Evolutionary conservation across 1,139 yeast genomes (phyloP), one percentile per base, ranked within the genome.

Genomic region (Petasospora rhodanensis): DNA sequence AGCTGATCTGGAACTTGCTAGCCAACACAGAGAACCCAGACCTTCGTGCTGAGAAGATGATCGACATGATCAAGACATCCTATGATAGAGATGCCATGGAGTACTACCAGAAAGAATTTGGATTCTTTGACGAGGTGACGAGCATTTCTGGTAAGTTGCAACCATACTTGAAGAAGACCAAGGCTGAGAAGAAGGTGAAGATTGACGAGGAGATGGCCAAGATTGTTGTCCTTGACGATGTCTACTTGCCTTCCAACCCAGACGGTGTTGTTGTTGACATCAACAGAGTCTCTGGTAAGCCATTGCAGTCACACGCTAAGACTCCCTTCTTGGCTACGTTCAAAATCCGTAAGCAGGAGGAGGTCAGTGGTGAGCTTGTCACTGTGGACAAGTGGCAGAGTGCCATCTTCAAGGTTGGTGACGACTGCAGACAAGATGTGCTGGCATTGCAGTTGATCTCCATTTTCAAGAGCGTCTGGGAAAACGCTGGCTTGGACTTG

Each of bases 251-350:
- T 16, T 82, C 95, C 45, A 91, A 93, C 52, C 98, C 98, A 1
- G 96, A 91, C 58, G 98, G 98, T 30, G 73, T 70, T n/a, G 85
- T 93, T 22, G 66, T 87, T 41, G 97, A 87, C 52, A 91, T 93
- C 56, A 89, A 87, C 56, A 70, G 98, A 41, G 82, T 80, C 48
- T 80, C 95, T 7, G 98, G 98, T 40, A 79, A 75, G 51, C 98
- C 99, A n/a, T 67, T 93, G 50, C 99, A 93, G 62, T 85, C 96
- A 14, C 99, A 93, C 57, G 98, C 99, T 12, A 93, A 93, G 57
- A 97, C 99, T 0, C 99, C 99, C 27, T 93, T 86, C 56, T 74
- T 93, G 89, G 98, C 98, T 0, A 82, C 95, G 0, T 93, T 93
- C 65, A 83, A 79, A 58, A 86, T 93, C 46, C 71, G 73, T 31